Conservation (phyloP, 371 early-diverging fungal species). For the Mortierella sp. region DNA sequence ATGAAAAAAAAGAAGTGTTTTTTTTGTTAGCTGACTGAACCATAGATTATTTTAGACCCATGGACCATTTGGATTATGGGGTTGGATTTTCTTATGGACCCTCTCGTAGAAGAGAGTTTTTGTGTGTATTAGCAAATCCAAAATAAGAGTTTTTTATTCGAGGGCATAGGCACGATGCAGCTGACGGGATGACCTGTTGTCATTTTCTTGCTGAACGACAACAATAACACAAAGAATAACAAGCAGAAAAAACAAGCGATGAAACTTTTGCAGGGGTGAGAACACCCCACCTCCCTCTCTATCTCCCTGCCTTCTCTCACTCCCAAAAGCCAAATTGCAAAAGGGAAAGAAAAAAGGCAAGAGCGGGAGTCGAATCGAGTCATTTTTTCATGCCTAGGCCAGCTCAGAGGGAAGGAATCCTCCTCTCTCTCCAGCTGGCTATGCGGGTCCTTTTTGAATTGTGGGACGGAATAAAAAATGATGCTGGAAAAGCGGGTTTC, state of each 20-base stretch:
- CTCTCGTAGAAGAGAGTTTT: neutral
- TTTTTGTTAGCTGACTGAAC: neutral
- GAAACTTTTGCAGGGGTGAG: slow-evolving; percentile 26
- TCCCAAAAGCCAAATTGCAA: neutral
- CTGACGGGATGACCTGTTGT: neutral
- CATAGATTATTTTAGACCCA: neutral
- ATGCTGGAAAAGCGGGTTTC: neutral
- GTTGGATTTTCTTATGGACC: neutral
- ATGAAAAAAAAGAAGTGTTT: neutral
- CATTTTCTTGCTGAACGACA: neutral
- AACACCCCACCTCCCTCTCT: neutral
- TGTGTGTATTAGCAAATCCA: neutral
- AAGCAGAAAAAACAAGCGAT: neutral
- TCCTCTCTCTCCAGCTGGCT: neutral
- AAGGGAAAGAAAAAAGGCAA: slow-evolving; percentile 3
- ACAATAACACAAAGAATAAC: slow-evolving; percentile 18
- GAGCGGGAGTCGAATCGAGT: slow-evolving; percentile 9
- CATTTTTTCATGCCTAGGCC: neutral
- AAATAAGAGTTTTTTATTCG: neutral
- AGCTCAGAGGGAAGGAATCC: slow-evolving; percentile 4
- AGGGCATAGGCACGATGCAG: neutral
- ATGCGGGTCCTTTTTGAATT: neutral
- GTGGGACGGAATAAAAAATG: slow-evolving; percentile 1
- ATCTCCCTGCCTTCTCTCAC: neutral
- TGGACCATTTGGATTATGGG: neutral